These are phyloP conservation scores for Torrubiellomyces zombiae DNA, from an alignment of 2,329 filamentous ascomycete species.

Conservation along the genomic window DNA sequence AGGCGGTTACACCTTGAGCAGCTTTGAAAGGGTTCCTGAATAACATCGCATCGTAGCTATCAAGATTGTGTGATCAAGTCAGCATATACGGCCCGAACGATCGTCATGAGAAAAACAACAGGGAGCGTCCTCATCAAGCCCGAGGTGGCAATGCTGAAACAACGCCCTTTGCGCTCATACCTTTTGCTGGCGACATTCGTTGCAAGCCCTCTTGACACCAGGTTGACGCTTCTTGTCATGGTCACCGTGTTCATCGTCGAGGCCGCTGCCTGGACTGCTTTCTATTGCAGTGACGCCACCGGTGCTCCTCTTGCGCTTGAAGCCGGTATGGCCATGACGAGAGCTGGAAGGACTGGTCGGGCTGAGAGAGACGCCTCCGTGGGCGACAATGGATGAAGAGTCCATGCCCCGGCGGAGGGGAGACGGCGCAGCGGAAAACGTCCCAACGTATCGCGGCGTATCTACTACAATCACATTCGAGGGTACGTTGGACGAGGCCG, in stretches of 20 bases:
- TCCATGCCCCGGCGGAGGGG: slow-evolving; percentile 24
- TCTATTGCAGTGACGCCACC: slow-evolving; percentile 32
- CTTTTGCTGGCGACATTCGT: slow-evolving; percentile 76
- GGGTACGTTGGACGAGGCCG: too few relatives aligned
- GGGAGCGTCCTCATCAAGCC: too few relatives aligned
- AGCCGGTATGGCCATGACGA: slow-evolving; percentile 28
- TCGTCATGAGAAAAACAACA: too few relatives aligned
- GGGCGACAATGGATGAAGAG: slow-evolving; percentile 27
- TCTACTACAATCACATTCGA: too few relatives aligned
- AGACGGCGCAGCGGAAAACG: too few relatives aligned
- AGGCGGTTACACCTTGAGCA: slow-evolving; percentile 66
- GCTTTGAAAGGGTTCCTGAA: slow-evolving; percentile 62
- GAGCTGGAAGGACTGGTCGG: slow-evolving; percentile 39
- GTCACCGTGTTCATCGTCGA: slow-evolving; percentile 28
- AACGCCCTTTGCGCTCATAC: too few relatives aligned
- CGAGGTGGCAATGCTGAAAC: too few relatives aligned
- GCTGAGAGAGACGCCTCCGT: slow-evolving; percentile 31
- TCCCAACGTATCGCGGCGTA: too few relatives aligned
- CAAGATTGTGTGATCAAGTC: too few relatives aligned
- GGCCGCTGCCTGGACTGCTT: slow-evolving; percentile 40
- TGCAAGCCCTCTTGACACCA: slow-evolving; percentile 64
- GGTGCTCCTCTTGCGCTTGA: slow-evolving; percentile 44
- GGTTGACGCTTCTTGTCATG: slow-evolving; percentile 47
- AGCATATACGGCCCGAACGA: too few relatives aligned
- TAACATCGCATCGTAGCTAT: slow-evolving; percentile 68